phyloP scores from a whole-genome alignment of 148 eudicot genomes.

The Amaranthus hypochondriacus region DNA sequence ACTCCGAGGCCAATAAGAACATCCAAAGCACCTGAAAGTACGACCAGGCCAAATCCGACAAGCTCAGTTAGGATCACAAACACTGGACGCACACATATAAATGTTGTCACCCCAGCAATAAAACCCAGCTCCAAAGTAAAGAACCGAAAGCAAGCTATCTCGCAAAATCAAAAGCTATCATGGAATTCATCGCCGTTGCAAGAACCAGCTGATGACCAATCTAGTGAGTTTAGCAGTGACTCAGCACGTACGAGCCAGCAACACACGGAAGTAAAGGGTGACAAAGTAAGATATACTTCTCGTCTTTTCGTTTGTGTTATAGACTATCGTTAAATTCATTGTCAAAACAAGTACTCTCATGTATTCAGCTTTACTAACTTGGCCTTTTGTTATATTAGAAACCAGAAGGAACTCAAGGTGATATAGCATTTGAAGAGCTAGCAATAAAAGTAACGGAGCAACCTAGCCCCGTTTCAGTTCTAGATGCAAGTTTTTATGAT shows the following conservation, averaged over 20 bases:
- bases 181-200: conserved; percentile 29
- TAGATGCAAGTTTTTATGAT: conserved; percentile 53
- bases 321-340: not conserved
- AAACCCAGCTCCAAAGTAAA: conserved; percentile 28
- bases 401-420: conserved; percentile 26
- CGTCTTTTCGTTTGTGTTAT: not conserved
- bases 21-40: conserved; percentile 26
- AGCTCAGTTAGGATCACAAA: conserved; percentile 27
- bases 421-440: conserved; percentile 33
- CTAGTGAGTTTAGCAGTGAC: conserved; percentile 28
- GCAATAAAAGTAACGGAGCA: conserved; percentile 48
- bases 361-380: conserved; percentile 9
- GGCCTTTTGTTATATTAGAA: conserved; percentile 30
- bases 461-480: conserved; percentile 89
- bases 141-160: conserved; percentile 28
- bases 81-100: conserved; percentile 36
- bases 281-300: conserved; percentile 22
- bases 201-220: conserved; percentile 24
- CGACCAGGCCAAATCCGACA: conserved; percentile 22
- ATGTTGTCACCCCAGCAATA: conserved; percentile 18
- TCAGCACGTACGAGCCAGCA: conserved; percentile 30
- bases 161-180: conserved; percentile 26
- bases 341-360: conserved; percentile 4
- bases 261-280: conserved; percentile 28
- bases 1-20: conserved; percentile 28